A percentile compares a stretch with the other conserved stretches of the same genome.
These are phyloP conservation scores for Tuber calosporum DNA, from an alignment of 495 filamentous ascomycete species.

Conservation along the genomic window DNA sequence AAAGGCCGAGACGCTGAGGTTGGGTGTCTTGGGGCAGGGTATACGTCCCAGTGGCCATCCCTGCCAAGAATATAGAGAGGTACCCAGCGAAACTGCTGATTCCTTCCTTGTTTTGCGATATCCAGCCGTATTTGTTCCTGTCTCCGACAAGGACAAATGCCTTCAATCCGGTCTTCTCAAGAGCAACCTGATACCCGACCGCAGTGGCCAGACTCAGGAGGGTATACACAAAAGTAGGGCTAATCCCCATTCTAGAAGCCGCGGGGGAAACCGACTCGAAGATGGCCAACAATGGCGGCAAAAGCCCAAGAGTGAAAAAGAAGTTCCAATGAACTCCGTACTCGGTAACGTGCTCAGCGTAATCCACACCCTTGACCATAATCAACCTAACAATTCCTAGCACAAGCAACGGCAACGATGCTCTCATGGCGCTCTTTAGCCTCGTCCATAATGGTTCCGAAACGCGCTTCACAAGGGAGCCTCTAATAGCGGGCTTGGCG, in stretches of 20 bases:
- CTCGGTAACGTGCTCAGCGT: slow-evolving; percentile 94
- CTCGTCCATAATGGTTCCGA: slow-evolving; percentile 48
- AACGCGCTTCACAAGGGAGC: slow-evolving; percentile 45
- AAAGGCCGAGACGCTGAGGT: slow-evolving; percentile 50
- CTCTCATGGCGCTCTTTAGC: slow-evolving; percentile 59
- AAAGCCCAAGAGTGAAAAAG: slow-evolving; percentile 88
- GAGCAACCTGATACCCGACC: slow-evolving; percentile 60
- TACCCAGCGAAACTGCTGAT: slow-evolving; percentile 90
- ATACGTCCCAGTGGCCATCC: slow-evolving; percentile 71
- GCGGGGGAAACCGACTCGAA: slow-evolving; percentile 62
- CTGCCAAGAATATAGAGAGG: slow-evolving; percentile 86
- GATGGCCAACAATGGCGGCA: slow-evolving; percentile 85
- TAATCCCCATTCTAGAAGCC: background rate
- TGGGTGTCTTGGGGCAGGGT: slow-evolving; percentile 55
- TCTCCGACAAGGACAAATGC: slow-evolving; percentile 77
- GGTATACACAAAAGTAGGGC: slow-evolving; percentile 49
- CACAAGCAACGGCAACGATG: slow-evolving; percentile 73
- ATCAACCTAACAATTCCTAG: slow-evolving; percentile 75
- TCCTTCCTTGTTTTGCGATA: slow-evolving; percentile 88
- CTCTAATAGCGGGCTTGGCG: slow-evolving; percentile 75
- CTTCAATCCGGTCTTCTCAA: slow-evolving; percentile 72
- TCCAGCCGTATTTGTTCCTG: slow-evolving; percentile 54
- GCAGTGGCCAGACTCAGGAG: slow-evolving; percentile 60
- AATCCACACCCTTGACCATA: slow-evolving; percentile 89
- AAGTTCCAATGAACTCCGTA: slow-evolving; percentile 99